Evolutionary conservation across 176 grass and related monocot species (phyloP).

Genomic region (Eremochloa ophiuroides): DNA sequence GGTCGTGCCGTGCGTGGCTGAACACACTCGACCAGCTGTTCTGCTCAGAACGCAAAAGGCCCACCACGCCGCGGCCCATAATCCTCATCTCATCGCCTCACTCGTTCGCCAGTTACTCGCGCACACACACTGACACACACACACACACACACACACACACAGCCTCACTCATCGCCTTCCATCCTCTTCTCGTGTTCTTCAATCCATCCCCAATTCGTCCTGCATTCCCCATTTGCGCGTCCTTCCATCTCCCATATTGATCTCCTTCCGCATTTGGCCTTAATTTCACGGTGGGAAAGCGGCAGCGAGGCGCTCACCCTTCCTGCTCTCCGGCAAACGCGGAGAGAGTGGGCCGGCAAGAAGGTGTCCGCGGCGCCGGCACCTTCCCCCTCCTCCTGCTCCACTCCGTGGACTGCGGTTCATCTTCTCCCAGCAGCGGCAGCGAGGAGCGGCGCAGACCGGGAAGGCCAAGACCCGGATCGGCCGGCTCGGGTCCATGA

Average conservation of each 20-base stretch:
- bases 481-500: constrained; percentile 27
- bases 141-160: neutral
- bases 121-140: neutral
- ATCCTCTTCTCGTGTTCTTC: neutral
- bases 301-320: neutral
- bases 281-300: neutral
- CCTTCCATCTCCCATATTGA: neutral
- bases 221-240: neutral
- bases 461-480: neutral
- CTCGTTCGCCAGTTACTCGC: neutral
- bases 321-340: neutral
- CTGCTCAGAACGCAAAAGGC: too few relatives aligned
- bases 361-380: neutral
- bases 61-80: neutral
- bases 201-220: neutral
- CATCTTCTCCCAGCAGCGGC: neutral
- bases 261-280: neutral
- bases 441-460: constrained; percentile 2
- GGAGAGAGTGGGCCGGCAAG: neutral
- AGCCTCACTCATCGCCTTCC: neutral
- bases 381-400: neutral
- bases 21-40: too few relatives aligned
- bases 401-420: neutral
- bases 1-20: too few relatives aligned
- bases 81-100: too few relatives aligned